Percentiles rank a stretch among this genome's conserved stretches.
These are phyloP conservation scores for Eragrostis curvula DNA, from an alignment of 176 grass and related monocot genomes.

Conservation along the genomic window DNA sequence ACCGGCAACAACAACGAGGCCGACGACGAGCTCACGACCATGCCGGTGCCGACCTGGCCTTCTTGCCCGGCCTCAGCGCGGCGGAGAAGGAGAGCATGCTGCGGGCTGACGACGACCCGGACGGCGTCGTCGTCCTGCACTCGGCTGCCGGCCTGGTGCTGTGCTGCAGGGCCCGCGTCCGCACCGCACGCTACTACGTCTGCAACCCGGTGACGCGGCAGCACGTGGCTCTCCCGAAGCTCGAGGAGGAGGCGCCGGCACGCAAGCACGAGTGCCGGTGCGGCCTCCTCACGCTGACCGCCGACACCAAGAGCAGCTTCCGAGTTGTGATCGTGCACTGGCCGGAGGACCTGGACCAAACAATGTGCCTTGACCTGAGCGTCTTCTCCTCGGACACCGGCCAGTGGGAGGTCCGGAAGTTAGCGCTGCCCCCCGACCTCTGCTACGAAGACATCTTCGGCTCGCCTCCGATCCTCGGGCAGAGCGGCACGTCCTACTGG, in stretches of 20 bases:
- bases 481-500: neutral
- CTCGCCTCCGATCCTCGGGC: neutral
- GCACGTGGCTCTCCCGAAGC: neutral
- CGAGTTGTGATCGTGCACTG: neutral
- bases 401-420: neutral
- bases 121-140: neutral
- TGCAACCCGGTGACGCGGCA: neutral
- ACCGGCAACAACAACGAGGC: too few species aligned
- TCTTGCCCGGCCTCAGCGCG: neutral
- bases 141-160: neutral
- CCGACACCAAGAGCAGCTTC: neutral
- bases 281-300: neutral
- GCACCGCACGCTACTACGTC: neutral
- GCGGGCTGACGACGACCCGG: too few species aligned
- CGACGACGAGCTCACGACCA: too few species aligned
- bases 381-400: neutral
- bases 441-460: too few species aligned
- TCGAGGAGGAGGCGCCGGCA: too few species aligned
- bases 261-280: neutral
- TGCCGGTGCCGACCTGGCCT: neutral
- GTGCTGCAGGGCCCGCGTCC: neutral
- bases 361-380: neutral
- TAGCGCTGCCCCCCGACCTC: neutral
- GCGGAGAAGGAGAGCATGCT: too few species aligned
- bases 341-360: too few species aligned